Percentiles rank a stretch among this genome's conserved stretches.
Conservation (phyloP, 2,329 filamentous ascomycete species). For the Paradendryphiella salina region DNA sequence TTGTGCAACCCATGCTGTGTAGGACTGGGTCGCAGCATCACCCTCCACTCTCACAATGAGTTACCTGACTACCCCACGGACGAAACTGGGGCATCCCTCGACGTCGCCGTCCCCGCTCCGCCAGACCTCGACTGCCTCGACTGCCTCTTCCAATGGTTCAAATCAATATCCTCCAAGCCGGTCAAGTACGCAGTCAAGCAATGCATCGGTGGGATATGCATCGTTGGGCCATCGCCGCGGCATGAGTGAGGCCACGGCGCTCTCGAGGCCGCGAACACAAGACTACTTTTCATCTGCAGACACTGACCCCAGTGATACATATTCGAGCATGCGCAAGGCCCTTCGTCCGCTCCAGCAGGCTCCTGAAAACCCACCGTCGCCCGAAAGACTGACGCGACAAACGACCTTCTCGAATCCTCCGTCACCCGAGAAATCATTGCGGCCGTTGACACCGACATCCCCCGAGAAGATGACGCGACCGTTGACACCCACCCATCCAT, state of each 20-base stretch:
- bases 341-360: constrained; percentile 59
- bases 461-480: neutral
- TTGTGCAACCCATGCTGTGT: constrained; percentile 40
- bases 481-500: constrained; percentile 31
- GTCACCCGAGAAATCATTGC: constrained; percentile 25
- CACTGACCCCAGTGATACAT: constrained; percentile 64
- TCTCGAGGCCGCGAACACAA: constrained; percentile 56
- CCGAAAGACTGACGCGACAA: constrained; percentile 1
- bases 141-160: constrained; percentile 71
- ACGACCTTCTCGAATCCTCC: constrained; percentile 32
- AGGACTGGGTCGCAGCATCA: constrained; percentile 12
- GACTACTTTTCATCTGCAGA: constrained; percentile 50
- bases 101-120: constrained; percentile 55
- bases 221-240: constrained; percentile 68
- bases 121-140: constrained; percentile 71
- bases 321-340: constrained; percentile 73
- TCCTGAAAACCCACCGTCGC: constrained; percentile 31
- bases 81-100: constrained; percentile 46
- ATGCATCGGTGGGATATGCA: constrained; percentile 62
- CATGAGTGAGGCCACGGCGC: constrained; percentile 69
- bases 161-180: constrained; percentile 60
- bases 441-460: constrained; percentile 18
- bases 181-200: constrained; percentile 73
- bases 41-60: constrained; percentile 41
- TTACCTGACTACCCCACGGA: constrained; percentile 44